Conservation (phyloP, 768 basidiomycete species). For the Collybia mongolica region DNA sequence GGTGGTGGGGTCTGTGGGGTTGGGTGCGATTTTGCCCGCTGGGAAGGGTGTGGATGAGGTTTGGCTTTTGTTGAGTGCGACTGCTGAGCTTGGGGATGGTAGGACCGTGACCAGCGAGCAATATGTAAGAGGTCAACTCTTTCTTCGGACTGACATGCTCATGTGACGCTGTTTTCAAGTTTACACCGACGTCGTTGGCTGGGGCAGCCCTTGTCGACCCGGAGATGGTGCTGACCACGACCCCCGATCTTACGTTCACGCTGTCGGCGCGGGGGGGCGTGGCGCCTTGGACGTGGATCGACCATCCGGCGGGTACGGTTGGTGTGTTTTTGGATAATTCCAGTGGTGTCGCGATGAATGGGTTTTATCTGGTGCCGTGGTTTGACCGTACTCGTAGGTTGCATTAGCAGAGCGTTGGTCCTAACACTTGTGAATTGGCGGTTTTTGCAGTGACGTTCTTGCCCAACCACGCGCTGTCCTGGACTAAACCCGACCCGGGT, state of each 20-base stretch:
- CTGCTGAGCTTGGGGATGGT: conserved; percentile 35
- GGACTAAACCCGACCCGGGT: conserved; percentile 32
- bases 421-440: too few species aligned
- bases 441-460: conserved; percentile 41
- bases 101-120: conserved; percentile 47
- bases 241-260: conserved; percentile 41
- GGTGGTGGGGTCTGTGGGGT: conserved; percentile 36
- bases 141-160: conserved; percentile 3
- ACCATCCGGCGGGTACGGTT: conserved; percentile 53
- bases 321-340: conserved; percentile 47
- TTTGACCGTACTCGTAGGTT: conserved; percentile 49
- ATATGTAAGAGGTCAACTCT: conserved; percentile 33
- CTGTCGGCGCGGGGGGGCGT: conserved; percentile 54
- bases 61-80: conserved; percentile 51
- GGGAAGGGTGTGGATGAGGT: conserved; percentile 41
- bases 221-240: conserved; percentile 32
- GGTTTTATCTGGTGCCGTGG: conserved; percentile 55
- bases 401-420: too few species aligned
- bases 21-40: conserved; percentile 43
- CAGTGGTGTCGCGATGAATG: conserved; percentile 44
- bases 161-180: conserved; percentile 31
- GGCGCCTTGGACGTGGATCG: conserved; percentile 58
- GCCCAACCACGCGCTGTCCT: conserved; percentile 37
- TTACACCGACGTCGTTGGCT: conserved; percentile 50
- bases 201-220: conserved; percentile 48